Evolutionary conservation across 2,329 filamentous ascomycete genomes (phyloP).

Genomic region (Fusarium fujikuroi): DNA sequence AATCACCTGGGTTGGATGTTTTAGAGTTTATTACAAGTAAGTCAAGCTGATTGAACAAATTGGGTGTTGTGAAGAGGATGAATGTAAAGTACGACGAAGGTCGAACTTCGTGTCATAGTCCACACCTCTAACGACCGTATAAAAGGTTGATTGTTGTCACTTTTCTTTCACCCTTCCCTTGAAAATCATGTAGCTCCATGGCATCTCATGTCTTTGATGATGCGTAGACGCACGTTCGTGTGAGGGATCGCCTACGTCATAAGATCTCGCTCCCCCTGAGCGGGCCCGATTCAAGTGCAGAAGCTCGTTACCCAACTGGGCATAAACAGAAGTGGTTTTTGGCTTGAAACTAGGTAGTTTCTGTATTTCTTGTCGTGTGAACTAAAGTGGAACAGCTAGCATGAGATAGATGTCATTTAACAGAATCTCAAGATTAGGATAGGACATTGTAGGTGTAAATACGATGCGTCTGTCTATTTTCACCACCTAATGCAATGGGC

Average conservation of each 20-base stretch:
- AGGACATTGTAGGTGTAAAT: not conserved
- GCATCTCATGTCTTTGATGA: conserved; percentile 29
- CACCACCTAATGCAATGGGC: not conserved
- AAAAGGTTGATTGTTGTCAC: not conserved
- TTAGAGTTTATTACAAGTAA: not conserved
- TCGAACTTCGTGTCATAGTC: not conserved
- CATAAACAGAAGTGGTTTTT: not conserved
- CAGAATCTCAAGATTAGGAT: not conserved
- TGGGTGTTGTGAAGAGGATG: not conserved
- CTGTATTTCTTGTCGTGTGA: not conserved
- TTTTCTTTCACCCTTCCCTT: not conserved
- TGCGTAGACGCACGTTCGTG: conserved; percentile 27
- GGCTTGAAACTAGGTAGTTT: not conserved
- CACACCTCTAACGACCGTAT: not conserved
- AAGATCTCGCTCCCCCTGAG: conserved; percentile 11
- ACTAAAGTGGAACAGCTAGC: not conserved
- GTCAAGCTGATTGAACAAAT: not conserved
- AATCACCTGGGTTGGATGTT: not conserved
- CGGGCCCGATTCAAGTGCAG: conserved; percentile 12
- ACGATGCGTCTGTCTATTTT: not conserved
- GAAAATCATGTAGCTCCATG: not conserved
- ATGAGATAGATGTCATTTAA: not conserved
- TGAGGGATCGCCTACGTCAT: conserved; percentile 26
- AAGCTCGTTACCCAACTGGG: conserved; percentile 14
- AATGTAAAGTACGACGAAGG: not conserved